These are phyloP conservation scores for Termitomyces sp. DNA, from an alignment of 768 basidiomycete genomes.

Conservation along the genomic window DNA sequence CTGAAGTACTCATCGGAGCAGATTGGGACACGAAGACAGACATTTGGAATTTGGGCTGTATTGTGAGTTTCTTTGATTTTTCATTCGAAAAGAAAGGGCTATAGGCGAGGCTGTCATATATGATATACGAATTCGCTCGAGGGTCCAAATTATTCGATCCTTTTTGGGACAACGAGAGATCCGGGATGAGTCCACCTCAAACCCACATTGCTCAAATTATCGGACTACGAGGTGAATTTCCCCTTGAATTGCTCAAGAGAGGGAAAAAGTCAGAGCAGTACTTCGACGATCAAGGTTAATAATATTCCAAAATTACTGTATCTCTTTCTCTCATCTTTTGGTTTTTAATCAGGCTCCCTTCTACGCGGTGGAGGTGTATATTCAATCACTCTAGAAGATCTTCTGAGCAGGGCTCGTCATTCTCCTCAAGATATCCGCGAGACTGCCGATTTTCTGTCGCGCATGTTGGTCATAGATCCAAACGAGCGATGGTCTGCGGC, in stretches of 20 bases:
- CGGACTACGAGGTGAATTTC: neutral
- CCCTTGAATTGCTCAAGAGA: neutral
- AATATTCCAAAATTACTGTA: neutral
- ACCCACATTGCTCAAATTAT: neutral
- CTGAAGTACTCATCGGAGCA: neutral
- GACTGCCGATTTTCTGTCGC: neutral
- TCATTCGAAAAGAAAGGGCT: neutral
- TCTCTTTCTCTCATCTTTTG: neutral
- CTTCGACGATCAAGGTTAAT: neutral
- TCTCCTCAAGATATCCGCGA: neutral
- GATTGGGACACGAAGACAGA: conserved; percentile 5
- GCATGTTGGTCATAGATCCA: neutral
- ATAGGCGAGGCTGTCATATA: neutral
- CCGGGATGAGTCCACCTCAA: neutral
- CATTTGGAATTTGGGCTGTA: neutral
- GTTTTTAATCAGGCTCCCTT: neutral
- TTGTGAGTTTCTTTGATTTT: neutral
- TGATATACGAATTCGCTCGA: neutral
- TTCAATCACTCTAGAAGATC: neutral
- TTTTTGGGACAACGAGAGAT: neutral
- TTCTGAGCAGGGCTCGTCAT: neutral
- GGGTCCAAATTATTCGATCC: neutral
- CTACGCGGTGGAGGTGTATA: neutral
- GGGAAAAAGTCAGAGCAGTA: neutral
- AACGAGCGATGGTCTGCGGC: neutral